phyloP scores from a whole-genome alignment of 108 stramenopile genomes.

The Conticribra weissflogii region DNA sequence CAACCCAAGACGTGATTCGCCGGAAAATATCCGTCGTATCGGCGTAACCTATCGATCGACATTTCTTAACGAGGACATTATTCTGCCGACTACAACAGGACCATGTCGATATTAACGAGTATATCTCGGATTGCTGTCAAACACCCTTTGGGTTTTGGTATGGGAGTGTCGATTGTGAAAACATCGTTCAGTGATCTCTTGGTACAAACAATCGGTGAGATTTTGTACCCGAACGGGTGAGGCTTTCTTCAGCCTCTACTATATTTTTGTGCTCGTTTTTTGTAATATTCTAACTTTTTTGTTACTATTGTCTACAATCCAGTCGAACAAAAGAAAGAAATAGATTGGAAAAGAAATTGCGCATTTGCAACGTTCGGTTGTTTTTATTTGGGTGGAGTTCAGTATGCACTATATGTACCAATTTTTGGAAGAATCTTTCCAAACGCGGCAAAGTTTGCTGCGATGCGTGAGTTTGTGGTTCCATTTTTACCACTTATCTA shows the following conservation, averaged over 20 bases:
- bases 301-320: background rate
- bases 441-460: conserved; percentile 70
- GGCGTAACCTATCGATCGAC: too few species aligned
- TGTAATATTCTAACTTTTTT: background rate
- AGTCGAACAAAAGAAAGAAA: conserved; percentile 70
- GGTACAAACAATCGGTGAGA: conserved; percentile 67
- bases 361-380: conserved; percentile 91
- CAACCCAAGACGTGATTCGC: too few species aligned
- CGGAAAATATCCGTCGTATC: too few species aligned
- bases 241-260: background rate
- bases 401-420: conserved; percentile 85
- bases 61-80: too few species aligned
- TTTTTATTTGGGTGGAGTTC: conserved; percentile 87
- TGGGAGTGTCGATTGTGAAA: conserved; percentile 78
- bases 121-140: conserved; percentile 55
- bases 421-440: conserved; percentile 84
- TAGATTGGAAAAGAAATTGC: conserved; percentile 90
- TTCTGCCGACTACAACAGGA: too few species aligned
- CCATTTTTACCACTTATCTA: too few species aligned
- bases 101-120: conserved; percentile 37
- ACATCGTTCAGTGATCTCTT: conserved; percentile 81
- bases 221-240: background rate
- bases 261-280: background rate
- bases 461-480: conserved; percentile 35
- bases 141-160: conserved; percentile 87